Conservation (phyloP, 768 basidiomycete genomes). For the Aureoboletus auriporus region DNA sequence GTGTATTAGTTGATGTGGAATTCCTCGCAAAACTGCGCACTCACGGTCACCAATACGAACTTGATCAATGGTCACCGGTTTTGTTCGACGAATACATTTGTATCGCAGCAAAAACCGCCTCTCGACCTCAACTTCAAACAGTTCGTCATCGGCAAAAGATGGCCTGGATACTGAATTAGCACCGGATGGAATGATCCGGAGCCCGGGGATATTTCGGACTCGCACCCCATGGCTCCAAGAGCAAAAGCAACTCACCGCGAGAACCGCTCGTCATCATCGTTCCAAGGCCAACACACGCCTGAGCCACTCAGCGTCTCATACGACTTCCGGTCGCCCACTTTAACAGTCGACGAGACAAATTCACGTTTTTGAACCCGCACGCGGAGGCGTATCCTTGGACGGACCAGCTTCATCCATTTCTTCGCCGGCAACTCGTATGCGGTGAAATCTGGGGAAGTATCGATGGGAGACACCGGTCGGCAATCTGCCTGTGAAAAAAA, state of each 20-base stretch:
- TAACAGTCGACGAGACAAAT: conserved; percentile 17
- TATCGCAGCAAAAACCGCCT: conserved; percentile 17
- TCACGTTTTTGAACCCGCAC: conserved; percentile 5
- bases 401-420: conserved; percentile 16
- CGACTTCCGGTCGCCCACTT: conserved; percentile 1
- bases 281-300: conserved; percentile 14
- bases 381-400: conserved; percentile 22
- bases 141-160: conserved; percentile 11
- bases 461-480: too few relatives aligned
- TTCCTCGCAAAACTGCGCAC: not conserved
- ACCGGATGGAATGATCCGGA: too few relatives aligned
- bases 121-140: conserved; percentile 20
- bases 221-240: too few relatives aligned
- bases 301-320: not conserved
- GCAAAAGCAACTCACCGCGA: conserved; percentile 12
- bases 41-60: conserved; percentile 18
- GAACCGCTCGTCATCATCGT: conserved; percentile 3
- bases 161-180: conserved; percentile 5
- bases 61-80: conserved; percentile 17
- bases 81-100: conserved; percentile 25
- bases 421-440: conserved; percentile 21
- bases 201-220: too few relatives aligned
- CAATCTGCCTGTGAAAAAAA: too few relatives aligned
- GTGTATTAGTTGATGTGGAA: too few relatives aligned
- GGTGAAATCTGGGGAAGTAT: conserved; percentile 15